Conservation (phyloP, 31 red algal genomes). For the Porphyra umbilicalis region DNA sequence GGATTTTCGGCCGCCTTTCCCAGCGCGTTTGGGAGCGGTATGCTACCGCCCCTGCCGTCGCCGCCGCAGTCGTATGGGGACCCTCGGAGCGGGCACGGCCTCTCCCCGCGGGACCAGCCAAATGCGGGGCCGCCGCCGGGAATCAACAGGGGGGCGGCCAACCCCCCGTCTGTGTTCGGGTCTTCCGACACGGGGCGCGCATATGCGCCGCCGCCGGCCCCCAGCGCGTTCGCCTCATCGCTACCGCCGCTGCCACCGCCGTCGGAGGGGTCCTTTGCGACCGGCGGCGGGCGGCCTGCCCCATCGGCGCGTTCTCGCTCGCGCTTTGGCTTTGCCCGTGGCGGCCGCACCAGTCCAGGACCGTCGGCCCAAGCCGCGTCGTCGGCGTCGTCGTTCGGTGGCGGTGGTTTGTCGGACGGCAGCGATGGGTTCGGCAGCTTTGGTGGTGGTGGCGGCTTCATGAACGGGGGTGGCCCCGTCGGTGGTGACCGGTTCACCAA, state of each 20-base stretch:
- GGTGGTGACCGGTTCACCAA: background rate
- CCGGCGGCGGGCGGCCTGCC: background rate
- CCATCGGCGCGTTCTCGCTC: background rate
- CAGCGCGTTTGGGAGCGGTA: background rate
- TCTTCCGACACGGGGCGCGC: background rate
- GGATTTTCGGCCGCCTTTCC: background rate
- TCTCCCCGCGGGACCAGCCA: background rate
- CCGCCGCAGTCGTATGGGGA: background rate
- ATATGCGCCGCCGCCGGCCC: background rate
- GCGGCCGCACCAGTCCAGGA: background rate
- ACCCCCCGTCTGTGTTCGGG: background rate
- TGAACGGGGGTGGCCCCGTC: background rate
- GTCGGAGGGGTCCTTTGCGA: background rate
- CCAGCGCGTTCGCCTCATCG: background rate
- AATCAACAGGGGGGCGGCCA: background rate
- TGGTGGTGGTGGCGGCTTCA: background rate
- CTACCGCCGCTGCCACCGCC: background rate
- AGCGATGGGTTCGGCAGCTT: background rate
- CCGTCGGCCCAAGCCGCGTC: background rate
- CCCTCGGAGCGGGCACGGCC: background rate
- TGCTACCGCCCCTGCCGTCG: background rate
- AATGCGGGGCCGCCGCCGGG: background rate
- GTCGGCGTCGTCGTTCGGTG: too few species aligned
- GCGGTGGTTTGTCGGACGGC: background rate
- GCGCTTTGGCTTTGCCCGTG: background rate